Evolutionary conservation across 140 eudicot species (phyloP).

Genomic region (Bidens hawaiensis): DNA sequence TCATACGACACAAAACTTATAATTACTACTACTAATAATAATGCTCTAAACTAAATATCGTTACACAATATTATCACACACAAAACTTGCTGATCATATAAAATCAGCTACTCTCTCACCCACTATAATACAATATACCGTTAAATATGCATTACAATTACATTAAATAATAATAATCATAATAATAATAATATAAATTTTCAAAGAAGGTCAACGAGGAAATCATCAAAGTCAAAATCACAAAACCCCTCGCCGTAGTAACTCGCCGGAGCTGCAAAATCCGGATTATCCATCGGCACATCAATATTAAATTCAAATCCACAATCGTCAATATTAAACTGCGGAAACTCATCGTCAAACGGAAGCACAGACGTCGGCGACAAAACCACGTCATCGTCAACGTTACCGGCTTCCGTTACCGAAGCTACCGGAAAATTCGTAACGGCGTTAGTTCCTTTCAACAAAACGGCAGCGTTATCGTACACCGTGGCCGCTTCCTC

Average conservation of each 20-base stretch:
- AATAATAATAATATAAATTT: too few species aligned
- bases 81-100: conserved; percentile 34
- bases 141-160: neutral
- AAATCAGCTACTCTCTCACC: conserved; percentile 30
- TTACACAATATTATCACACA: neutral
- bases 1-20: neutral
- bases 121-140: conserved; percentile 19
- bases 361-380: conserved; percentile 72
- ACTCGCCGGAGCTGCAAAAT: conserved; percentile 19
- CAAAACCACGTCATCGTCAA: conserved; percentile 27
- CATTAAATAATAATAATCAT: too few species aligned
- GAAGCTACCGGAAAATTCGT: conserved; percentile 44
- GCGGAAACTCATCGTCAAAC: conserved; percentile 35
- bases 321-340: conserved; percentile 52
- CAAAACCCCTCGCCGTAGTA: conserved; percentile 37
- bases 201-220: conserved; percentile 39
- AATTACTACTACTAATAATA: neutral
- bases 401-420: conserved; percentile 15
- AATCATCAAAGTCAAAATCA: conserved; percentile 56
- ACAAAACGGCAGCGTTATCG: conserved; percentile 57
- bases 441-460: conserved; percentile 61
- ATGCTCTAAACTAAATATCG: conserved; percentile 4
- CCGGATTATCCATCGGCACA: conserved; percentile 22
- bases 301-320: conserved; percentile 42
- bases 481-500: conserved; percentile 75